These are phyloP conservation scores for Tausonia pullulans DNA, from an alignment of 1,284 basidiomycete genomes.

Conservation along the genomic window DNA sequence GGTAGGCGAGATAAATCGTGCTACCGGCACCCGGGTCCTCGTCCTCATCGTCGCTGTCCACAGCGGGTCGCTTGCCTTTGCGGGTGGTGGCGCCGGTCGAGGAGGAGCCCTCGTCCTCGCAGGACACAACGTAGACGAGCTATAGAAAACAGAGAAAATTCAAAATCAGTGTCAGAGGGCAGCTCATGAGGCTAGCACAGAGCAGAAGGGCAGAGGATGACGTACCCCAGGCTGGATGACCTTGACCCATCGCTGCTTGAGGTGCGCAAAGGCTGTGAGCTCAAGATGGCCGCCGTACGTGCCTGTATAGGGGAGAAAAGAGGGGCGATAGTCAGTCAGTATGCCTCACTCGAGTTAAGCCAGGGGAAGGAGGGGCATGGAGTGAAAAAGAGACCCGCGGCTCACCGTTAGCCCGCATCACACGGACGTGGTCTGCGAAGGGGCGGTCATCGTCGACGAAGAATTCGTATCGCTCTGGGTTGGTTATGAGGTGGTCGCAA, in stretches of 20 bases:
- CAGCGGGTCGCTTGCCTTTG: slow-evolving; percentile 16
- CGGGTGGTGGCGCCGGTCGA: not conserved
- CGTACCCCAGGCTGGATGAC: slow-evolving; percentile 67
- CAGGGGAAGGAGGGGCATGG: not conserved
- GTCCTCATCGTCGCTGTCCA: slow-evolving; percentile 9
- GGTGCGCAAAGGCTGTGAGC: slow-evolving; percentile 75
- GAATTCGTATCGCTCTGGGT: slow-evolving; percentile 63
- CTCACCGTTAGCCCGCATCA: slow-evolving; percentile 64
- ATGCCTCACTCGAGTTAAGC: no score
- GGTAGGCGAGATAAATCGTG: slow-evolving; percentile 22
- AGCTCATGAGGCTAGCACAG: not conserved
- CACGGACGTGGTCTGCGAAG: slow-evolving; percentile 54
- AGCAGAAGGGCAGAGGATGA: not conserved
- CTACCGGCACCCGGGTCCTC: not conserved
- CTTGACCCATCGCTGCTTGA: slow-evolving; percentile 66
- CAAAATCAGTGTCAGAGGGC: not conserved
- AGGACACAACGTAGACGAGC: slow-evolving; percentile 32
- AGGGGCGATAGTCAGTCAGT: no score
- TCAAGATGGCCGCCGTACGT: slow-evolving; percentile 88
- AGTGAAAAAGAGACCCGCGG: slow-evolving; percentile 7
- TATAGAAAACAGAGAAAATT: not conserved
- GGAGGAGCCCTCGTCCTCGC: not conserved
- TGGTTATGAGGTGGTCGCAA: slow-evolving; percentile 65
- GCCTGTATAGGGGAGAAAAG: slow-evolving; percentile 35
- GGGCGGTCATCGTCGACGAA: slow-evolving; percentile 81